Percentiles rank a stretch among this genome's conserved stretches.
These are phyloP conservation scores for Licmophora abbreviata DNA, from an alignment of 108 stramenopile genomes.

Conservation along the genomic window DNA sequence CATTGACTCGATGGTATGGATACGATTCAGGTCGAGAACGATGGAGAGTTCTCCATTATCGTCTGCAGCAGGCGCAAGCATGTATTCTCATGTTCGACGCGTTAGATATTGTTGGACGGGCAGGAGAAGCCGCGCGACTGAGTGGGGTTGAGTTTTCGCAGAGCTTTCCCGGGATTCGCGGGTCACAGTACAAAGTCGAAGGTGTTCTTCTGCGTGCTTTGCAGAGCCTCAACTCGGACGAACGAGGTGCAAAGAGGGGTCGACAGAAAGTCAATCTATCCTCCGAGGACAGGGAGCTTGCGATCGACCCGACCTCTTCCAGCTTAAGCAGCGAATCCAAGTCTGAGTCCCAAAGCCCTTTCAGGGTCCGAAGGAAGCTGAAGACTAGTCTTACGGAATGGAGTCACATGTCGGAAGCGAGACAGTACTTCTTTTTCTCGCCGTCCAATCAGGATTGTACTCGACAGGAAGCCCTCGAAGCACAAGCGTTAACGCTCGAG, in stretches of 20 bases:
- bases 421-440: slow-evolving; percentile 78
- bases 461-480: slow-evolving; percentile 82
- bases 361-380: slow-evolving; percentile 48
- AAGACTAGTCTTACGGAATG: slow-evolving; percentile 7
- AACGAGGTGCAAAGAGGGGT: slow-evolving; percentile 71
- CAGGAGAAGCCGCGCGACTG: slow-evolving; percentile 87
- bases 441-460: slow-evolving; percentile 71
- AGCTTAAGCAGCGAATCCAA: slow-evolving; percentile 28
- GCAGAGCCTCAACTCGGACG: slow-evolving; percentile 72
- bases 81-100: slow-evolving; percentile 72
- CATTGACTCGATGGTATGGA: slow-evolving; percentile 72
- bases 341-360: slow-evolving; percentile 76
- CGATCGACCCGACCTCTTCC: slow-evolving; percentile 10
- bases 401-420: slow-evolving; percentile 9
- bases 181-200: slow-evolving; percentile 72
- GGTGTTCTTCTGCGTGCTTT: slow-evolving; percentile 77
- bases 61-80: slow-evolving; percentile 53
- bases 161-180: slow-evolving; percentile 78
- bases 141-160: slow-evolving; percentile 87
- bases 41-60: slow-evolving; percentile 73
- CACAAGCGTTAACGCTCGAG: slow-evolving; percentile 85
- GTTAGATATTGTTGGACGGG: slow-evolving; percentile 79
- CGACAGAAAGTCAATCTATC: slow-evolving; percentile 6
- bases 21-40: slow-evolving; percentile 34
- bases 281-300: slow-evolving; percentile 1